A percentile compares a stretch with the other conserved stretches of the same genome.
These are phyloP conservation scores for Ophiocordyceps australis DNA, from an alignment of 2,329 filamentous ascomycete species.

Conservation along the genomic window DNA sequence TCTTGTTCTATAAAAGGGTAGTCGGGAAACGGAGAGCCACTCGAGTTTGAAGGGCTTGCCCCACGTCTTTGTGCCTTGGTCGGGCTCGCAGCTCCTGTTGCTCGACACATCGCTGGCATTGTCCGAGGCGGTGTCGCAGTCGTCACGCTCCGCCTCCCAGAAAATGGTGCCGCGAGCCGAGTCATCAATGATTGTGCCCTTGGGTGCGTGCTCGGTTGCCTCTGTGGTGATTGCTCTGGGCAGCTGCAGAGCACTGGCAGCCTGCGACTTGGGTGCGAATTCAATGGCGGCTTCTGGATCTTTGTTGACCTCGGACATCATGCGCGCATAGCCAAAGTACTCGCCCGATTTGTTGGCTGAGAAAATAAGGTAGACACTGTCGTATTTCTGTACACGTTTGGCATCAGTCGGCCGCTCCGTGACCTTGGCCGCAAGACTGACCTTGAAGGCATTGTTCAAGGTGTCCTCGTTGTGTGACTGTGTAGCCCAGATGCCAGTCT, in stretches of 20 bases:
- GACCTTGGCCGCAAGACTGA: conserved; percentile 18
- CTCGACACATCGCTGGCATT: conserved; percentile 20
- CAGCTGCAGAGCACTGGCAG: conserved; percentile 41
- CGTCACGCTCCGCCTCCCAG: conserved; percentile 66
- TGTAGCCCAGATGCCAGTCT: conserved; percentile 81
- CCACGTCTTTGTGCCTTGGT: conserved; percentile 46
- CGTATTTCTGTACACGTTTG: conserved; percentile 37
- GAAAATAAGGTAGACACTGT: conserved; percentile 83
- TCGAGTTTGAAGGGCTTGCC: conserved; percentile 83
- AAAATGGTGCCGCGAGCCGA: conserved; percentile 90
- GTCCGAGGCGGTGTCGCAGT: conserved; percentile 25
- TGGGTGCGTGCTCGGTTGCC: conserved; percentile 60
- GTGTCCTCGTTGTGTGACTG: conserved; percentile 82
- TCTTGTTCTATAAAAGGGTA: conserved; percentile 79
- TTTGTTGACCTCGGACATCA: conserved; percentile 69
- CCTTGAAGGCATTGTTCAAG: conserved; percentile 69
- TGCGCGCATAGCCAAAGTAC: conserved; percentile 88
- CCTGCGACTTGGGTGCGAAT: conserved; percentile 47
- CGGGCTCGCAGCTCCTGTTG: conserved; percentile 20
- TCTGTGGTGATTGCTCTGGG: conserved; percentile 67
- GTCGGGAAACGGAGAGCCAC: conserved; percentile 67
- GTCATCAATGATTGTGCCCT: conserved; percentile 80
- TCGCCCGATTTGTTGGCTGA: conserved; percentile 96
- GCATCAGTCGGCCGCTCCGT: not conserved
- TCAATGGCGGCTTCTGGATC: conserved; percentile 53